Conservation (phyloP, 1,139 yeast genomes). For the Nematodospora anomalae region DNA sequence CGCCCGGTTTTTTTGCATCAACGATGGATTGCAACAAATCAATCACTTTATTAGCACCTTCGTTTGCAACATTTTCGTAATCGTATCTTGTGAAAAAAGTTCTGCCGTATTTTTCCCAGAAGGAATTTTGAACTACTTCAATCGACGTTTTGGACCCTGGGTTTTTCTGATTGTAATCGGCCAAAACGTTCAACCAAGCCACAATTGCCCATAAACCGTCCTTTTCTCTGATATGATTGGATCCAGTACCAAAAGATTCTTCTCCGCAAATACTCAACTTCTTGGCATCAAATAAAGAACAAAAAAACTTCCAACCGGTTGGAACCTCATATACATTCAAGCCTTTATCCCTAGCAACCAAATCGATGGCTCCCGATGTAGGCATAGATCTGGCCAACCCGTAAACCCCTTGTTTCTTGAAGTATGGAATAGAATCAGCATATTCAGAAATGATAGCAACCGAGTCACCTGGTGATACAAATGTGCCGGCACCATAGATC, state of each 20-base stretch:
- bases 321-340: constrained; percentile 90
- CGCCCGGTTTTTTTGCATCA: constrained; percentile 40
- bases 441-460: constrained; percentile 97
- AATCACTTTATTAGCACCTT: constrained; percentile 73
- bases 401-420: constrained; percentile 78
- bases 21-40: constrained; percentile 48
- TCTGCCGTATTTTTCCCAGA: constrained; percentile 94
- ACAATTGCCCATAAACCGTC: constrained; percentile 98
- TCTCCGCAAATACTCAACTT: constrained; percentile 97
- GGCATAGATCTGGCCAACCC: constrained; percentile 99
- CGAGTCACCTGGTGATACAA: constrained; percentile 97
- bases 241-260: constrained; percentile 97
- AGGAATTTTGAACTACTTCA: constrained; percentile 74
- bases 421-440: constrained; percentile 86
- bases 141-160: constrained; percentile 60
- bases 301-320: constrained; percentile 98
- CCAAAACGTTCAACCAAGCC: constrained; percentile 95
- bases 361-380: constrained; percentile 89
- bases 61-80: constrained; percentile 77
- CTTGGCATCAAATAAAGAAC: constrained; percentile 89
- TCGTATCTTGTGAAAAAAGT: constrained; percentile 98
- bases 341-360: constrained; percentile 79
- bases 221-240: constrained; percentile 95
- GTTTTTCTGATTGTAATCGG: constrained; percentile 65
- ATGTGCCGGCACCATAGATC: constrained; percentile 95